A percentile compares a stretch with the other conserved stretches of the same genome.
Evolutionary conservation across 2,329 filamentous ascomycete species (phyloP).

Genomic region (Hymenoscyphus repandus): DNA sequence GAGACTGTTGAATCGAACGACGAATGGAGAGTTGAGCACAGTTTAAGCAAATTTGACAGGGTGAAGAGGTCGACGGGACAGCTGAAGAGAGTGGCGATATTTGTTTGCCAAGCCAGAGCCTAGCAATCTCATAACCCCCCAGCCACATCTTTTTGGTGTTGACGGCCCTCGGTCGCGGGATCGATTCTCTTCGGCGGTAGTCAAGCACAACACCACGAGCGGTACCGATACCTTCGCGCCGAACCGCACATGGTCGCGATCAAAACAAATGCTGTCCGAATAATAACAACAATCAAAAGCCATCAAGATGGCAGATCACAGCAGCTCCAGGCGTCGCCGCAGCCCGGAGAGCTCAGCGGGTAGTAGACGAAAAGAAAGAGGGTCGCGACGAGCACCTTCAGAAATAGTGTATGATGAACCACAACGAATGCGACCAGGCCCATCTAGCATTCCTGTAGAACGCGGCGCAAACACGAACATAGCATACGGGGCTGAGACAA

Average conservation of each 20-base stretch:
- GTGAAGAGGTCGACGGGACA: too few relatives aligned
- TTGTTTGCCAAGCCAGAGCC: too few relatives aligned
- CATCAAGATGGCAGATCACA: conserved; percentile 26
- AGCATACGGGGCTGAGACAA: conserved; percentile 2
- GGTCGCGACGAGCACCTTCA: conserved; percentile 5
- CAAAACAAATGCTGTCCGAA: conserved; percentile 6
- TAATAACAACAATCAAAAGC: conserved; percentile 1
- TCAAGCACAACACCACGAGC: too few relatives aligned
- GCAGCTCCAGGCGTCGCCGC: conserved; percentile 17
- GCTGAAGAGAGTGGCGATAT: too few relatives aligned
- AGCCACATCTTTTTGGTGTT: too few relatives aligned
- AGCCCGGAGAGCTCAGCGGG: conserved; percentile 18
- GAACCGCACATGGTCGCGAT: conserved; percentile 5
- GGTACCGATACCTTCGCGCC: neutral
- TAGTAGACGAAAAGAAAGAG: conserved; percentile 14
- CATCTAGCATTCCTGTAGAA: neutral
- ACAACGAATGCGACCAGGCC: conserved; percentile 17
- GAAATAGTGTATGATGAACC: conserved; percentile 17
- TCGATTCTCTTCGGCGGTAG: too few relatives aligned
- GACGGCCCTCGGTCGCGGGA: too few relatives aligned
- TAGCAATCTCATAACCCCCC: too few relatives aligned
- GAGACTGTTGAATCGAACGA: too few relatives aligned
- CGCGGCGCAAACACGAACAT: conserved; percentile 1
- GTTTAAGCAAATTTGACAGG: too few relatives aligned
- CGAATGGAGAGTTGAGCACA: too few relatives aligned